Evolutionary conservation across 1,139 yeast genomes (phyloP).

Genomic region (Spencermartinsiella ligniputridi): DNA sequence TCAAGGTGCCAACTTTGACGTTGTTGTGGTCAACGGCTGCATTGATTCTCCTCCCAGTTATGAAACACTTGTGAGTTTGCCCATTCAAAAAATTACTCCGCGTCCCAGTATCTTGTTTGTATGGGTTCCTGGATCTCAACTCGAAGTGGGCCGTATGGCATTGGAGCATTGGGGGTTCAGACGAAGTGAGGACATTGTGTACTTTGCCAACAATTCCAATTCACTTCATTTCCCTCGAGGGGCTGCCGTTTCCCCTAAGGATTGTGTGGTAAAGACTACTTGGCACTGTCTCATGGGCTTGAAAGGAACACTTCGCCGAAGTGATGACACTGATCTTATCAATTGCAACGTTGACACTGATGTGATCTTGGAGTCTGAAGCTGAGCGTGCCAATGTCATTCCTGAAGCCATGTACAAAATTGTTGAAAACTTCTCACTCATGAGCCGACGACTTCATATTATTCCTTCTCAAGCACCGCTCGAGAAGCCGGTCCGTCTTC

Average conservation of each 20-base stretch:
- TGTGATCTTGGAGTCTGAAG: conserved; percentile 53
- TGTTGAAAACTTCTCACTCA: conserved; percentile 85
- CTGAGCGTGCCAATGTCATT: conserved; percentile 43
- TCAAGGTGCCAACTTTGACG: conserved; percentile 67
- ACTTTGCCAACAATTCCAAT: conserved; percentile 40
- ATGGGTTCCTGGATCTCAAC: conserved; percentile 71
- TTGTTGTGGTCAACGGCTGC: conserved; percentile 85
- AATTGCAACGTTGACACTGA: conserved; percentile 94
- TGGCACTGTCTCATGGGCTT: conserved; percentile 99
- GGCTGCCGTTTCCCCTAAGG: conserved; percentile 15
- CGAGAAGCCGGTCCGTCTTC: conserved; percentile 52
- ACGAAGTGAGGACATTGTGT: conserved; percentile 80
- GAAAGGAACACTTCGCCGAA: conserved; percentile 86
- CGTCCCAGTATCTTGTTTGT: conserved; percentile 82
- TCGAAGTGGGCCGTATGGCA: conserved; percentile 46
- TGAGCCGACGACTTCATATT: conserved; percentile 77
- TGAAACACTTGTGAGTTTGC: conserved; percentile 57
- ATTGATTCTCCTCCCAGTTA: conserved; percentile 51
- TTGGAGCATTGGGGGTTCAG: conserved; percentile 74
- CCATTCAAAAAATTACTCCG: conserved; percentile 68
- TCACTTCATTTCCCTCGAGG: conserved; percentile 28
- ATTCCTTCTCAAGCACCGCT: conserved; percentile 54
- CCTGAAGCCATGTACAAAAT: conserved; percentile 76
- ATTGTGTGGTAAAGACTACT: conserved; percentile 27
- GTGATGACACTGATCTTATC: conserved; percentile 76